Percentiles rank a stretch among this genome's conserved stretches.
Conservation (phyloP, 495 filamentous ascomycete species). For the Penicillium crystallinum region DNA sequence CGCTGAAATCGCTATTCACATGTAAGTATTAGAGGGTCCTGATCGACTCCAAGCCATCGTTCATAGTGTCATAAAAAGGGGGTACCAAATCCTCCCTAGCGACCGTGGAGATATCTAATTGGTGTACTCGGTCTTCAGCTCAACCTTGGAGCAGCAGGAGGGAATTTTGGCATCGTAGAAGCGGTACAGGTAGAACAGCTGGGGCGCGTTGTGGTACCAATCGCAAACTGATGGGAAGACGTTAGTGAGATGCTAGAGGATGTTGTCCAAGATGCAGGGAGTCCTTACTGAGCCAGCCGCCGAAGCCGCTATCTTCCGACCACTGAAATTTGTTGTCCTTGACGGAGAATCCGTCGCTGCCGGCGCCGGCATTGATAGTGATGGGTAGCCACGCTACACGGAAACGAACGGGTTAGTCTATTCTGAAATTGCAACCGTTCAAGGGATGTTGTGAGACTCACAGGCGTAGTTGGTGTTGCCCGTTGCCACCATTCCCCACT, state of each 20-base stretch:
- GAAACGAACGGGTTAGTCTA: neutral
- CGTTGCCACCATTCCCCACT: conserved; percentile 35
- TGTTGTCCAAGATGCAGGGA: neutral
- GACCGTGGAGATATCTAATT: conserved; percentile 6
- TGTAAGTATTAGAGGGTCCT: neutral
- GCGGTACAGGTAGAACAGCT: conserved; percentile 45
- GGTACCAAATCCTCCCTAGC: neutral
- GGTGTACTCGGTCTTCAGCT: conserved; percentile 27
- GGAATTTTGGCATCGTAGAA: conserved; percentile 30
- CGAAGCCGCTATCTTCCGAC: conserved; percentile 35
- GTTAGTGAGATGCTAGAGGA: conserved; percentile 1
- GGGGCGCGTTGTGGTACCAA: conserved; percentile 51
- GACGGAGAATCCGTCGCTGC: conserved; percentile 35
- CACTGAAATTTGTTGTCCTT: conserved; percentile 34
- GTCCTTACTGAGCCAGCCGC: conserved; percentile 48
- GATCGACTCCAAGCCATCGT: neutral
- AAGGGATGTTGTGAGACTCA: conserved; percentile 6
- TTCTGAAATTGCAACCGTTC: neutral
- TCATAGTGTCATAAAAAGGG: neutral
- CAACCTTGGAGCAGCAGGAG: conserved; percentile 41
- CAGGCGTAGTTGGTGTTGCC: conserved; percentile 22
- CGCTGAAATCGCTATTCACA: conserved; percentile 1
- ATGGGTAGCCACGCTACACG: conserved; percentile 38
- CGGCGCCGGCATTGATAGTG: conserved; percentile 37
- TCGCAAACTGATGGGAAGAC: conserved; percentile 40